phyloP scores from a whole-genome alignment of 179 eudicot genomes.

The Beta lomatogona region DNA sequence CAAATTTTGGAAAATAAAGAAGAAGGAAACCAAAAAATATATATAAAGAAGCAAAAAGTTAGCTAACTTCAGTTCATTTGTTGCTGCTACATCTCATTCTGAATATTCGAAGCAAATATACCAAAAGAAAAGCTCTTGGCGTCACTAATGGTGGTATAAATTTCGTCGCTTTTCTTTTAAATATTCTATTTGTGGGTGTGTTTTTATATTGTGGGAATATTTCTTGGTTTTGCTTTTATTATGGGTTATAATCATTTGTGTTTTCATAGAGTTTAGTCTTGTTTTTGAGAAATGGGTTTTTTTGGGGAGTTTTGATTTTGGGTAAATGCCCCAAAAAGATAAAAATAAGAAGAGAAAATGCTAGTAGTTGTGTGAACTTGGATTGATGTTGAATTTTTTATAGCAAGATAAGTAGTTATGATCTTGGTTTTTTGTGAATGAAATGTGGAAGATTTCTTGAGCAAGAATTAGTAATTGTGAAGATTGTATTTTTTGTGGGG shows the following conservation, averaged over 20 bases:
- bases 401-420: neutral
- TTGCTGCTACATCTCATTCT: constrained; percentile 2
- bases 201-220: constrained; percentile 13
- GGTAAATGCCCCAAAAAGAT: neutral
- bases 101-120: neutral
- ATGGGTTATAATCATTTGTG: neutral
- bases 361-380: neutral
- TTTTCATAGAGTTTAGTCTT: too few species aligned
- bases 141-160: constrained; percentile 16
- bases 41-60: neutral
- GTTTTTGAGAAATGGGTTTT: neutral
- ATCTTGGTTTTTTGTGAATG: neutral
- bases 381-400: neutral
- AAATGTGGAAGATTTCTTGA: too few species aligned
- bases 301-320: neutral
- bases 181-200: neutral
- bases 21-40: too few species aligned
- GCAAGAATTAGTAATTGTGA: too few species aligned
- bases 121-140: neutral
- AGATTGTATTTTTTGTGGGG: neutral
- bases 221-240: neutral
- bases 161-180: neutral
- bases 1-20: too few species aligned
- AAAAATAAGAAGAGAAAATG: neutral
- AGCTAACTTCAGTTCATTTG: neutral